Evolutionary conservation across 2,329 filamentous ascomycete species (phyloP).

Genomic region (Colletotrichum sp.): DNA sequence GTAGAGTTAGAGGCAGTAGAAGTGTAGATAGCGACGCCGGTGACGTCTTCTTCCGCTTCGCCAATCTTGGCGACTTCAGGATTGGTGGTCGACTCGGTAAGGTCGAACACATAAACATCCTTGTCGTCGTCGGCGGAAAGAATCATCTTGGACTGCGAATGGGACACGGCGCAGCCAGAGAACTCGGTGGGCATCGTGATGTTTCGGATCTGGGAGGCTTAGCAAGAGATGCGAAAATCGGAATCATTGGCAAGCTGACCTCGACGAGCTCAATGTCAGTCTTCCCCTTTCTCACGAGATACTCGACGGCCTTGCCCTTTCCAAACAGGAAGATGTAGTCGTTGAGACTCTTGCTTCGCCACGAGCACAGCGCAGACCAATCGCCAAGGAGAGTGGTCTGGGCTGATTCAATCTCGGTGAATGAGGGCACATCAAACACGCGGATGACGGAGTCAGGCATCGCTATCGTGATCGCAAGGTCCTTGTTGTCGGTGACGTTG

Average conservation of each 20-base stretch:
- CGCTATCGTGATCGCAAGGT: conserved; percentile 46
- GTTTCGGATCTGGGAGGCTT: conserved; percentile 40
- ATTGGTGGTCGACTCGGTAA: conserved; percentile 40
- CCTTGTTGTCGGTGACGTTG: conserved; percentile 34
- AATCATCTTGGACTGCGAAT: conserved; percentile 39
- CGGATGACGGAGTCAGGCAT: conserved; percentile 47
- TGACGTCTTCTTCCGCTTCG: conserved; percentile 40
- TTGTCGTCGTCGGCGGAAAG: conserved; percentile 43
- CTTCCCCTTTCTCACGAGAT: conserved; percentile 37
- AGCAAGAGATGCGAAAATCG: not conserved
- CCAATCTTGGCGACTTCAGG: conserved; percentile 42
- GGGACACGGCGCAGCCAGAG: conserved; percentile 46
- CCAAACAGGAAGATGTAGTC: conserved; percentile 52
- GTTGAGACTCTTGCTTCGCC: conserved; percentile 45
- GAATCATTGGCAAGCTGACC: conserved; percentile 21
- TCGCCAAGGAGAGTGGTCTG: conserved; percentile 44
- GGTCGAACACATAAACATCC: conserved; percentile 41
- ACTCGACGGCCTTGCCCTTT: conserved; percentile 42
- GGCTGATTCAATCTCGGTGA: conserved; percentile 35
- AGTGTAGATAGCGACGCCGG: conserved; percentile 46
- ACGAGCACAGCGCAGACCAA: conserved; percentile 52
- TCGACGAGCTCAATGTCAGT: conserved; percentile 40
- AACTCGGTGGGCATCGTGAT: conserved; percentile 46
- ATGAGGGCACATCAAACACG: conserved; percentile 38
- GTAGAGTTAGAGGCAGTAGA: conserved; percentile 29